phyloP scores from a whole-genome alignment of 148 eudicot genomes.

The Arctostaphylos glauca region DNA sequence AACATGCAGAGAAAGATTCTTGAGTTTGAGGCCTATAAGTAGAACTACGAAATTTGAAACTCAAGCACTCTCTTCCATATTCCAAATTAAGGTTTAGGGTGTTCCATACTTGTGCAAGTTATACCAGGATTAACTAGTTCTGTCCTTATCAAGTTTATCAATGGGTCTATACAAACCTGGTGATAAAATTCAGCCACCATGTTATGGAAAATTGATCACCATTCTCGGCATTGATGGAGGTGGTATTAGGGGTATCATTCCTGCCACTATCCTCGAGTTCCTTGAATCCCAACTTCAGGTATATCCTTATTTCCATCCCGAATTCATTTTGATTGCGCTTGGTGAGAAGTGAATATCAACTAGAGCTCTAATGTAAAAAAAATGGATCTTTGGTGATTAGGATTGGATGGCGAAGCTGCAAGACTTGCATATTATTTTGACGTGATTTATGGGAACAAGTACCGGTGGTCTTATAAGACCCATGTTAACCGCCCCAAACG shows the following conservation, averaged over 20 bases:
- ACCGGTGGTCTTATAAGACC: conserved; percentile 34
- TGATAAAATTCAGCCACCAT: conserved; percentile 13
- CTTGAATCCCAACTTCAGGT: conserved; percentile 54
- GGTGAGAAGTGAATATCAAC: too few species aligned
- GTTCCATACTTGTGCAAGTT: background rate
- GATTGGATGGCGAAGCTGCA: conserved; percentile 31
- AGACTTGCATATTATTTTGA: conserved; percentile 37
- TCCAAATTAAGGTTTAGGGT: background rate
- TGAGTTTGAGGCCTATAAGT: background rate
- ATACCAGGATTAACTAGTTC: too few species aligned
- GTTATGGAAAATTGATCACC: conserved; percentile 14
- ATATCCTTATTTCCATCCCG: background rate
- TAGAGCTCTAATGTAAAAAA: background rate
- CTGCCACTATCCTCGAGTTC: conserved; percentile 39
- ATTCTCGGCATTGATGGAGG: conserved; percentile 42
- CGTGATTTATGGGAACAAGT: conserved; percentile 33
- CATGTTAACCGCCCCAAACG: conserved; percentile 32
- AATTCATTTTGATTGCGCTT: too few species aligned
- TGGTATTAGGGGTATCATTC: conserved; percentile 50
- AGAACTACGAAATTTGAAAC: background rate
- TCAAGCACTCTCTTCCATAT: too few species aligned
- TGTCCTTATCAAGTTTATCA: too few species aligned
- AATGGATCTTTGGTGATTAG: background rate
- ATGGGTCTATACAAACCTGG: background rate
- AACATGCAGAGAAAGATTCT: too few species aligned